Conservation (phyloP, 2,329 filamentous ascomycete species). For the Knufia fluminis region DNA sequence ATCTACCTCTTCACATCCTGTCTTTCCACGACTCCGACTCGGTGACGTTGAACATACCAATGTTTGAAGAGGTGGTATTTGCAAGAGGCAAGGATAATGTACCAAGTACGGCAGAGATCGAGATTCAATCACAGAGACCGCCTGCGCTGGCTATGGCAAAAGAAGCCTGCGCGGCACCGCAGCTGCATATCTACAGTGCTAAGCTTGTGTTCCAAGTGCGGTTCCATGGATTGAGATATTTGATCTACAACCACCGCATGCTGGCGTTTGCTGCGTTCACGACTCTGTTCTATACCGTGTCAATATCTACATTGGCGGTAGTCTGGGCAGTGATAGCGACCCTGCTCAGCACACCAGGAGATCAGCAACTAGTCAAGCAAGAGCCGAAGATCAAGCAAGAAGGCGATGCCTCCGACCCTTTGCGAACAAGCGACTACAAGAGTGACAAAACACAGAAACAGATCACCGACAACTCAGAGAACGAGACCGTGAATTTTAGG, state of each 20-base stretch:
- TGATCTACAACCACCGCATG: slow-evolving; percentile 79
- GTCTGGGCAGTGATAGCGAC: slow-evolving; percentile 50
- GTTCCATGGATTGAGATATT: slow-evolving; percentile 63
- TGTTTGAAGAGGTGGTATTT: slow-evolving; percentile 69
- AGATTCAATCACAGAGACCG: slow-evolving; percentile 58
- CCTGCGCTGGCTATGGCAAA: slow-evolving; percentile 24
- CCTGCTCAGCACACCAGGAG: slow-evolving; percentile 24
- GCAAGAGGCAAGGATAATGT: slow-evolving; percentile 42
- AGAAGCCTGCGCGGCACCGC: neutral
- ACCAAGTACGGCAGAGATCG: slow-evolving; percentile 49
- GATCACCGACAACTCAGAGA: slow-evolving; percentile 17
- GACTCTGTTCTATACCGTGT: slow-evolving; percentile 64
- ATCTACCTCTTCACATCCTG: slow-evolving; percentile 18
- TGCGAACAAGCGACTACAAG: slow-evolving; percentile 6
- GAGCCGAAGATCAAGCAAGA: slow-evolving; percentile 7
- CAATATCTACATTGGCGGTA: slow-evolving; percentile 56
- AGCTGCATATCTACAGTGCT: slow-evolving; percentile 65
- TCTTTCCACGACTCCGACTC: slow-evolving; percentile 46
- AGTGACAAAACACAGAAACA: slow-evolving; percentile 14
- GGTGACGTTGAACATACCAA: slow-evolving; percentile 53
- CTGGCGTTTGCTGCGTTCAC: slow-evolving; percentile 61
- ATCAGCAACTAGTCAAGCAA: neutral
- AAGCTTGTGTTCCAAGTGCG: slow-evolving; percentile 62
- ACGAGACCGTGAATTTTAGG: slow-evolving; percentile 37
- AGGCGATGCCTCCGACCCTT: slow-evolving; percentile 5